Evolutionary conservation across 1,284 basidiomycete species (phyloP).

Genomic region (Mycena citricolor): DNA sequence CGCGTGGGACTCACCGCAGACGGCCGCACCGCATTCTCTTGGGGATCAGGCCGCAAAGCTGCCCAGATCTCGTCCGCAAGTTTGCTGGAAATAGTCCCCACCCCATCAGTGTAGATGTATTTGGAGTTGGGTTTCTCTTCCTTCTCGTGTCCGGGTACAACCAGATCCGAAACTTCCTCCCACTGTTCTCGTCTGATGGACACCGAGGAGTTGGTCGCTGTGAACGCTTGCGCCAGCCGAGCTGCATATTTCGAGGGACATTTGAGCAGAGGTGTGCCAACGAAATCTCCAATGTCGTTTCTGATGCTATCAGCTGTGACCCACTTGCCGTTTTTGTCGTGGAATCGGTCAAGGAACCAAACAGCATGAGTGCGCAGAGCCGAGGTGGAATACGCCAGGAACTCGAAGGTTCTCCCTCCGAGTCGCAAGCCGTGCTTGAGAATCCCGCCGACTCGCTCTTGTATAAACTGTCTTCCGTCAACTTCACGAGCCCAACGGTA

Average conservation of each 20-base stretch:
- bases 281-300: constrained; percentile 62
- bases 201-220: constrained; percentile 73
- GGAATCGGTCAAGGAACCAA: constrained; percentile 73
- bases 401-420: constrained; percentile 68
- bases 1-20: constrained; percentile 49
- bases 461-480: constrained; percentile 56
- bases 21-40: constrained; percentile 42
- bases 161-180: constrained; percentile 58
- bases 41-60: constrained; percentile 42
- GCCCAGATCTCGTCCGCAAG: constrained; percentile 60
- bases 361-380: constrained; percentile 70
- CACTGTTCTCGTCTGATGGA: constrained; percentile 54
- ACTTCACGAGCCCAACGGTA: constrained; percentile 68
- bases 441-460: constrained; percentile 60
- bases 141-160: constrained; percentile 22
- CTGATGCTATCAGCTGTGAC: constrained; percentile 61
- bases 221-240: constrained; percentile 79
- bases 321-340: constrained; percentile 37
- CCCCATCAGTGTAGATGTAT: constrained; percentile 70
- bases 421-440: constrained; percentile 66
- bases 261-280: constrained; percentile 44
- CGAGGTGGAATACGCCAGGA: constrained; percentile 74
- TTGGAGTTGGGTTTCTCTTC: constrained; percentile 17
- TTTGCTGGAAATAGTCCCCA: constrained; percentile 68
- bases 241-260: constrained; percentile 79